phyloP scores from a whole-genome alignment of 2,329 filamentous ascomycete species.

The Xylariaceae sp. region DNA sequence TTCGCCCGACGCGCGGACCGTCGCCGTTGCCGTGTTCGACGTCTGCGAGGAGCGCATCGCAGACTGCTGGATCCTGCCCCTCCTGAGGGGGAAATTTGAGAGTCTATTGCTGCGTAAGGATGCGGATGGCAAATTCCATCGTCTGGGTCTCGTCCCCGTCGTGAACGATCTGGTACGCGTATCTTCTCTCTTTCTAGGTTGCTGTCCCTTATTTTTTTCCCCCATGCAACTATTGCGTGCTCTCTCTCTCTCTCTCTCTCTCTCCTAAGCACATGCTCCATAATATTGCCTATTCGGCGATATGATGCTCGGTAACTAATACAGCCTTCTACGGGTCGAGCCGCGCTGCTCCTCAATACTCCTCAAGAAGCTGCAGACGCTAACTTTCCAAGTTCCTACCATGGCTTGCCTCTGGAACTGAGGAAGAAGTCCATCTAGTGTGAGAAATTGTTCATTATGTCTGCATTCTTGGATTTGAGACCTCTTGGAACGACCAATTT shows the following conservation, averaged over 20 bases:
- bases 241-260: neutral
- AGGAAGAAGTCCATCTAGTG: constrained; percentile 17
- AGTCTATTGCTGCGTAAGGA: constrained; percentile 22
- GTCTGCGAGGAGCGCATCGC: constrained; percentile 10
- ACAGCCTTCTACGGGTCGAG: no score
- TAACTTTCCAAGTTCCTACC: constrained; percentile 7
- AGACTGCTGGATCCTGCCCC: constrained; percentile 24
- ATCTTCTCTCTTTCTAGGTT: neutral
- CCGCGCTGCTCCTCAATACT: no score
- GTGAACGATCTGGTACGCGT: constrained; percentile 19
- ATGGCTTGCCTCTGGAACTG: constrained; percentile 14
- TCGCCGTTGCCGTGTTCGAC: constrained; percentile 22
- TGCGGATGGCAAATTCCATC: constrained; percentile 19
- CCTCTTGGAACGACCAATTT: no score
- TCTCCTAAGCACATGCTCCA: no score
- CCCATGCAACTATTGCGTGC: neutral
- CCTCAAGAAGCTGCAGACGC: neutral
- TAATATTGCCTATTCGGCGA: no score
- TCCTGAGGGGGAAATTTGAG: constrained; percentile 12
- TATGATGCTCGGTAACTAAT: no score
- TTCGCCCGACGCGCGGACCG: neutral
- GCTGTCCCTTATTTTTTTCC: neutral
- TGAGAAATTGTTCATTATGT: constrained; percentile 2
- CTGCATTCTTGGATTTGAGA: neutral
- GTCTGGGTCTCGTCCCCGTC: constrained; percentile 17